Percentiles rank a stretch among this genome's conserved stretches.
phyloP scores from a whole-genome alignment of 495 filamentous ascomycete species.

The Amniculicola lignicola region DNA sequence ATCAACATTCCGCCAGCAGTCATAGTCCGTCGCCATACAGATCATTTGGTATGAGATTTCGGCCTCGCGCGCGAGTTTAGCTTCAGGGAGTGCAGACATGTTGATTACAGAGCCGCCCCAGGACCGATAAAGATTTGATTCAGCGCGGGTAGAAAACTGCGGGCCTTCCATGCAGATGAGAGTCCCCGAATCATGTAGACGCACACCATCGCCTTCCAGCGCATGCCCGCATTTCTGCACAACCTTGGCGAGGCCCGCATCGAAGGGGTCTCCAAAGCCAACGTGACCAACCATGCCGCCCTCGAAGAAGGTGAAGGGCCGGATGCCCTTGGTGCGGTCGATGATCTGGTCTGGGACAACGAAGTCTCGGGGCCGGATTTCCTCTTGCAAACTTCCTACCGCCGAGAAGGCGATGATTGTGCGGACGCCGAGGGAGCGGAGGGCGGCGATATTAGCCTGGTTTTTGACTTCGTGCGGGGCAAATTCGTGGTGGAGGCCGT shows the following conservation, averaged over 20 bases:
- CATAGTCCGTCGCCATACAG: slow-evolving; percentile 99
- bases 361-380: slow-evolving; percentile 92
- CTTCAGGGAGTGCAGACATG: slow-evolving; percentile 95
- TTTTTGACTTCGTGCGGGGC: slow-evolving; percentile 88
- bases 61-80: slow-evolving; percentile 92
- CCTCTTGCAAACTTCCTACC: slow-evolving; percentile 86
- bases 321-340: slow-evolving; percentile 87
- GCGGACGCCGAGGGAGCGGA: slow-evolving; percentile 83
- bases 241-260: slow-evolving; percentile 67
- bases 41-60: slow-evolving; percentile 97
- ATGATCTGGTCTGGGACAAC: slow-evolving; percentile 94
- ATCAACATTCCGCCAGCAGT: slow-evolving; percentile 76
- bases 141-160: slow-evolving; percentile 94
- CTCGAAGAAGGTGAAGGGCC: slow-evolving; percentile 93
- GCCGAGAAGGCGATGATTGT: slow-evolving; percentile 91
- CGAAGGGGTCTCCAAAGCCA: slow-evolving; percentile 93
- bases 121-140: slow-evolving; percentile 87
- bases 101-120: slow-evolving; percentile 93
- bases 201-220: slow-evolving; percentile 73
- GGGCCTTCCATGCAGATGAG: slow-evolving; percentile 96
- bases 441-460: slow-evolving; percentile 92
- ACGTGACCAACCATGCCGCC: slow-evolving; percentile 90
- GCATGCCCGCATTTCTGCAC: slow-evolving; percentile 70
- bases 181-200: slow-evolving; percentile 72
- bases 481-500: slow-evolving; percentile 81